Percentiles rank a stretch among this genome's conserved stretches.
Conservation (phyloP, 148 eudicot genomes). For the Heliamphora exappendiculata region DNA sequence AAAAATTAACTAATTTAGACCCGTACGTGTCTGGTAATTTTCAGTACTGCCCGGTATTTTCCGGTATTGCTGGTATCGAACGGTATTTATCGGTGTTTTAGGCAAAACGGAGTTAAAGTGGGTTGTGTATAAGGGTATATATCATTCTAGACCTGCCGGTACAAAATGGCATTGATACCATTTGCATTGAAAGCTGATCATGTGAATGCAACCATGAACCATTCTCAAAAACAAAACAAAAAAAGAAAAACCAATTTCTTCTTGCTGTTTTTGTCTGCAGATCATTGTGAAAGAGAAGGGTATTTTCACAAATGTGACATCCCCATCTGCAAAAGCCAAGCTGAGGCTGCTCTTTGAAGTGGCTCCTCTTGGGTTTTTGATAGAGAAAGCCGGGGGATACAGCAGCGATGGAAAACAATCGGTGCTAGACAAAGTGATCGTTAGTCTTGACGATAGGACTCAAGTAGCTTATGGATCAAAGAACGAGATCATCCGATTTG, state of each 20-base stretch:
- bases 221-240: neutral
- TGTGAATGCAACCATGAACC: neutral
- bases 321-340: slow-evolving; percentile 93
- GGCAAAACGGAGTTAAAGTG: no score
- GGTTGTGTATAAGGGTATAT: no score
- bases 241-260: neutral
- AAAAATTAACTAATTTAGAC: no score
- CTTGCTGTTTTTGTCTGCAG: slow-evolving; percentile 25
- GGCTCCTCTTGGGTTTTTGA: slow-evolving; percentile 85
- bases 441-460: slow-evolving; percentile 77
- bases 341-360: slow-evolving; percentile 89
- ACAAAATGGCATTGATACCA: no score
- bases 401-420: slow-evolving; percentile 90
- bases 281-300: slow-evolving; percentile 98
- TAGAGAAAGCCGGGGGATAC: slow-evolving; percentile 89
- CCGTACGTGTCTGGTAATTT: no score
- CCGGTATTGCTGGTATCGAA: no score
- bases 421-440: slow-evolving; percentile 72
- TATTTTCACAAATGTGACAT: slow-evolving; percentile 82
- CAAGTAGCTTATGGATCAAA: slow-evolving; percentile 97
- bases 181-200: neutral
- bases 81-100: no score
- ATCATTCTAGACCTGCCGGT: no score
- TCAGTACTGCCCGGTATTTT: no score
- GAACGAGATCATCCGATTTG: slow-evolving; percentile 86